Evolutionary conservation across 257 asterid species (phyloP).

Genomic region (Schizonepeta tenuifolia): DNA sequence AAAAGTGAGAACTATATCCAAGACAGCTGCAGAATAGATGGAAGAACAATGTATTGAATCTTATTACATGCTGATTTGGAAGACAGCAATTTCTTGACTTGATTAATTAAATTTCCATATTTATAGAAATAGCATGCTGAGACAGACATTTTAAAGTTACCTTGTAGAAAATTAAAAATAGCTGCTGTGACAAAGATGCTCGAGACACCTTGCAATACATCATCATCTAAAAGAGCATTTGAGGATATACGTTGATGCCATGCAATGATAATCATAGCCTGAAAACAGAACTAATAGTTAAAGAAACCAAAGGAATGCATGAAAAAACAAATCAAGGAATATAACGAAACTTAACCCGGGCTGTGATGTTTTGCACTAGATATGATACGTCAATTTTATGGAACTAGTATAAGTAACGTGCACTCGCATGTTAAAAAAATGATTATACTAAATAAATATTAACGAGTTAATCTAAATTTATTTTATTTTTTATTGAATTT

Average conservation of each 20-base stretch:
- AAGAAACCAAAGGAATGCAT: constrained; percentile 14
- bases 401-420: too few relatives aligned
- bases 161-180: constrained; percentile 78
- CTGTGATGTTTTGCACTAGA: background rate
- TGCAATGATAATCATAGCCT: constrained; percentile 97
- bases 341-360: constrained; percentile 16
- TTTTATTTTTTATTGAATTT: too few relatives aligned
- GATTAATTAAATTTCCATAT: constrained; percentile 13
- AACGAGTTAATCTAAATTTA: too few relatives aligned
- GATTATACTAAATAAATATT: too few relatives aligned
- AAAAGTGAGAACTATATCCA: constrained; percentile 80
- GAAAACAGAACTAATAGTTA: constrained; percentile 33
- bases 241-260: constrained; percentile 79
- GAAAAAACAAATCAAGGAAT: background rate
- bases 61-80: constrained; percentile 20
- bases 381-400: background rate
- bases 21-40: constrained; percentile 68
- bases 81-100: constrained; percentile 18
- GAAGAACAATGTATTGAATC: constrained; percentile 25
- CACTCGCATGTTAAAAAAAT: too few relatives aligned
- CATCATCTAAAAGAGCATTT: constrained; percentile 60
- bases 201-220: constrained; percentile 67
- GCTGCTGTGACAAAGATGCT: constrained; percentile 98
- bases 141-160: constrained; percentile 39
- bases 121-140: background rate